These are phyloP conservation scores for Russula sp. DNA, from an alignment of 768 basidiomycete genomes.

Conservation along the genomic window DNA sequence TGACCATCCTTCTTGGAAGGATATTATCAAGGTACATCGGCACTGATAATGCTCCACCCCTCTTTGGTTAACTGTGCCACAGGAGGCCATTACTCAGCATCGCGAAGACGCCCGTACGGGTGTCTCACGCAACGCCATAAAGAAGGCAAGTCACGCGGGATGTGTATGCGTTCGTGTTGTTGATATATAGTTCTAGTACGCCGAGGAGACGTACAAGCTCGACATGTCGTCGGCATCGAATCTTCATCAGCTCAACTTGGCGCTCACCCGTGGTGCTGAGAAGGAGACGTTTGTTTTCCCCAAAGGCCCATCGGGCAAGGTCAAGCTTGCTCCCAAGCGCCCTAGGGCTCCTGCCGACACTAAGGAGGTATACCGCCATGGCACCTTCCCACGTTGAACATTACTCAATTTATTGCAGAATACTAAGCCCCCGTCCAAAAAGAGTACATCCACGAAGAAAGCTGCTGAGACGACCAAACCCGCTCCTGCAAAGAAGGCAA, in stretches of 20 bases:
- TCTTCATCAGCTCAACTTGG: slow-evolving; percentile 44
- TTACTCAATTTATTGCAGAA: slow-evolving; percentile 29
- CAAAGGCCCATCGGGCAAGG: slow-evolving; percentile 64
- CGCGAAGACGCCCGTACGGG: slow-evolving; percentile 63
- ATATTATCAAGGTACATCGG: slow-evolving; percentile 34
- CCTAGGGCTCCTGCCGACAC: slow-evolving; percentile 35
- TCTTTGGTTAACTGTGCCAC: background rate
- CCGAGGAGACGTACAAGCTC: slow-evolving; percentile 50
- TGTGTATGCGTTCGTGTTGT: background rate
- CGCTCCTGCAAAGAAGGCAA: slow-evolving; percentile 33
- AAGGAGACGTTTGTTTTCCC: slow-evolving; percentile 51
- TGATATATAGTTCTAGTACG: slow-evolving; percentile 34
- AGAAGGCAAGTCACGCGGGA: slow-evolving; percentile 36
- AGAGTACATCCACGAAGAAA: slow-evolving; percentile 26
- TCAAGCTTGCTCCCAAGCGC: slow-evolving; percentile 62
- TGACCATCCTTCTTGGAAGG: slow-evolving; percentile 35
- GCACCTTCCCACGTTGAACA: background rate
- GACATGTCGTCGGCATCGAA: slow-evolving; percentile 40
- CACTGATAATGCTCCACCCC: background rate
- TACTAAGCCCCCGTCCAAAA: slow-evolving; percentile 32
- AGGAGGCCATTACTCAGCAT: slow-evolving; percentile 70
- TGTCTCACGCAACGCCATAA: slow-evolving; percentile 72
- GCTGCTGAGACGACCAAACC: slow-evolving; percentile 28
- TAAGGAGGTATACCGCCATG: slow-evolving; percentile 49
- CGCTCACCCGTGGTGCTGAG: slow-evolving; percentile 48